Evolutionary conservation across 306 rosid species (phyloP), one percentile per base, ranked within the genome.

Genomic region (Lathyrus oleraceus): DNA sequence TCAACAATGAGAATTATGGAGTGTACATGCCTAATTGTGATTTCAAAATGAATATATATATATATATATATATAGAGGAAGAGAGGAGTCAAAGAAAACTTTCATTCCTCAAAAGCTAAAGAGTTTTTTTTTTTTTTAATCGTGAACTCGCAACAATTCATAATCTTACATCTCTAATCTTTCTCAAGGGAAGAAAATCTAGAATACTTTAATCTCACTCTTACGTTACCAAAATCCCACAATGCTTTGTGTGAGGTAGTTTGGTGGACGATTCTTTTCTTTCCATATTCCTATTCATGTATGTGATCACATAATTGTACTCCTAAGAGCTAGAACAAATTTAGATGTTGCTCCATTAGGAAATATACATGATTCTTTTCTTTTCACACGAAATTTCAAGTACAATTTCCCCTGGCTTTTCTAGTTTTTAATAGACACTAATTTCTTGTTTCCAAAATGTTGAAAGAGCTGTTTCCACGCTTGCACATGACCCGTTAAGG

Each of bases 181-280:
- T 39, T 40, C 58, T 16, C 5, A 38, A 42, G 30, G 40, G 65
- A 49, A 60, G 71, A 67, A 66, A 60, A 51, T 67, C 28, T 52
- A 73, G 83, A 73, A 79, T 79, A 53, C 83, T 74, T 79, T 44
- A 72, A 74, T 54, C 23, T 56, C 67, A 73, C 83, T 73, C 79
- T 71, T 79, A 68, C 32, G 42, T 27, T 43, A 42, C 76, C 76
- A 21, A 73, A 68, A 74, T 74, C 62, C 83, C 67, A 62, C 15
- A 65, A 44, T 21, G 4, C 69, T 43, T 23, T 63, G 32, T 79
- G 35, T 36, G 15, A 35, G 49, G 27, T 5, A 61, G 56, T 35
- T 61, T 42, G 61, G 75, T 61, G 62, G 72, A 52, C 12, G 79
- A 79, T 79, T 79, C 79, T 65, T 73, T 79, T 73, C 79, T 69